Conservation (phyloP, 148 eudicot species). For the Vaccinium darrowii region DNA sequence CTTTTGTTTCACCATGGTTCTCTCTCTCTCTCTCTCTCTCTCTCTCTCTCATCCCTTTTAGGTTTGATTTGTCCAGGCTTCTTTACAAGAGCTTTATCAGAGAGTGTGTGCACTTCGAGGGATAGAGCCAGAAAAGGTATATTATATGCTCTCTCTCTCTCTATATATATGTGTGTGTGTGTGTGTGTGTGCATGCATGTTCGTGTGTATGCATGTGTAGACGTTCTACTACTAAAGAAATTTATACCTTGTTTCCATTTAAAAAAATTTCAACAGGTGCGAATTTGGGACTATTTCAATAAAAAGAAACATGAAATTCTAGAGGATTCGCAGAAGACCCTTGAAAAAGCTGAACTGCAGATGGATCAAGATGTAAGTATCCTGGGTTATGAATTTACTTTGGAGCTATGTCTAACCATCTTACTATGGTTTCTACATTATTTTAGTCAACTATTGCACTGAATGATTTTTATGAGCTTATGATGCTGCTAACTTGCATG, state of each 20-base stretch:
- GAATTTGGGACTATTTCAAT: slow-evolving; percentile 86
- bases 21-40: background rate
- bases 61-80: slow-evolving; percentile 47
- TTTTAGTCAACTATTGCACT: background rate
- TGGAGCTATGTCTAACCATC: background rate
- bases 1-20: background rate
- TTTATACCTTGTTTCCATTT: background rate
- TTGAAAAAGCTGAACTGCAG: slow-evolving; percentile 73
- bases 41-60: background rate
- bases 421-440: background rate
- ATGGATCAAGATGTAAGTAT: slow-evolving; percentile 93
- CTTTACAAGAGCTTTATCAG: slow-evolving; percentile 65
- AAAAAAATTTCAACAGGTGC: slow-evolving; percentile 40
- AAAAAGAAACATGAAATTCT: slow-evolving; percentile 42
- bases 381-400: background rate
- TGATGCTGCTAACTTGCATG: background rate
- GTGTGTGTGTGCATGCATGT: background rate
- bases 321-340: slow-evolving; percentile 50
- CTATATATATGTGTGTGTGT: no score
- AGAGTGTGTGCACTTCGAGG: slow-evolving; percentile 60
- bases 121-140: slow-evolving; percentile 58
- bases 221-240: background rate
- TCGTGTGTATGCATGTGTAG: no score
- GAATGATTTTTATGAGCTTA: background rate
- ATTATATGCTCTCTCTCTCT: background rate